Evolutionary conservation across 78 protist genomes (phyloP).

Genomic region (Speleostelium caveatum): DNA sequence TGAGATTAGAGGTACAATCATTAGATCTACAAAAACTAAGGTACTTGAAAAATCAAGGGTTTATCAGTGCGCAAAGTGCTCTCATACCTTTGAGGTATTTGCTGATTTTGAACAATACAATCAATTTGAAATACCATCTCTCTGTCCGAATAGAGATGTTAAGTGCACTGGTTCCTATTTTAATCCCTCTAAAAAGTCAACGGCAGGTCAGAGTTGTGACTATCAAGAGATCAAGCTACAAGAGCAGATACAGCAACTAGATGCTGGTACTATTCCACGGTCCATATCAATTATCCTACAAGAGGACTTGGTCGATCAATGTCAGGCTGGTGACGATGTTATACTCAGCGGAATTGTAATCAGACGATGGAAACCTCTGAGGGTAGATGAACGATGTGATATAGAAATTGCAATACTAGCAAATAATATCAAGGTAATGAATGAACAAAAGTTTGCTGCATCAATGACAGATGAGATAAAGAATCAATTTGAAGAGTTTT

Average conservation of each 20-base stretch:
- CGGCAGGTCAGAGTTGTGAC: slow-evolving; percentile 39
- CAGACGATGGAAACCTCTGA: slow-evolving; percentile 80
- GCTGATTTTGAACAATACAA: slow-evolving; percentile 58
- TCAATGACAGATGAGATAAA: slow-evolving; percentile 73
- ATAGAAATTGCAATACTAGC: slow-evolving; percentile 87
- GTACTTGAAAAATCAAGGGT: slow-evolving; percentile 35
- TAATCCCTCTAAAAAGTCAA: not conserved
- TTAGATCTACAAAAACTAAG: slow-evolving; percentile 25
- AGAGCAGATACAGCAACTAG: slow-evolving; percentile 87
- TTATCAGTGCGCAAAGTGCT: slow-evolving; percentile 36
- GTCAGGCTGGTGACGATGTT: slow-evolving; percentile 97
- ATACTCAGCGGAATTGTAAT: slow-evolving; percentile 76
- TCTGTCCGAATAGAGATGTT: slow-evolving; percentile 43
- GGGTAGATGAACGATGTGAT: slow-evolving; percentile 73
- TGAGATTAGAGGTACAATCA: slow-evolving; percentile 63
- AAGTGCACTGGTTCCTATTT: not conserved
- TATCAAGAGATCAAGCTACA: slow-evolving; percentile 88
- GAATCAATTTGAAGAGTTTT: slow-evolving; percentile 68
- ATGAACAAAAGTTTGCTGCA: slow-evolving; percentile 36
- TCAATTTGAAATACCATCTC: slow-evolving; percentile 39
- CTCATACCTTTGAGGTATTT: slow-evolving; percentile 6
- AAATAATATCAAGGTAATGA: slow-evolving; percentile 79
- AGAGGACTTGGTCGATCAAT: slow-evolving; percentile 92
- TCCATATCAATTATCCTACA: slow-evolving; percentile 85
- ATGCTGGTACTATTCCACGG: slow-evolving; percentile 93